Evolutionary conservation across 2,329 filamentous ascomycete genomes (phyloP).

Genomic region (Botrytis deweyae): DNA sequence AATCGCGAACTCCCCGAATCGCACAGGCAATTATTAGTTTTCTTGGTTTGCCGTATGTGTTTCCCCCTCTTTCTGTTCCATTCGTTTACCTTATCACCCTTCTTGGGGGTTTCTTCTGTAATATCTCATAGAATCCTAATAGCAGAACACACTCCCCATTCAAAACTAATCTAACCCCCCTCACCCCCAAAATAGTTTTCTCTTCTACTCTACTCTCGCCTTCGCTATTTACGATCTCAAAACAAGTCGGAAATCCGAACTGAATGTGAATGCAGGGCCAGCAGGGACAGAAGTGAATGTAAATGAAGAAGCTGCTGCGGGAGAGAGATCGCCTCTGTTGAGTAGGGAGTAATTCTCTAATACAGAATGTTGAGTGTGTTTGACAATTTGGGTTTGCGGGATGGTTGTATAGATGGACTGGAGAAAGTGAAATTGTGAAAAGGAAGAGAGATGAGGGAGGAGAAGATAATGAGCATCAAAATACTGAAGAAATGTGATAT

Average conservation of each 20-base stretch:
- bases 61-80: background rate
- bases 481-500: background rate
- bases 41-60: background rate
- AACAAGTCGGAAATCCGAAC: background rate
- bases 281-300: background rate
- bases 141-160: background rate
- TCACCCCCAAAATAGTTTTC: background rate
- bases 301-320: background rate
- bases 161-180: background rate
- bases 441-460: background rate
- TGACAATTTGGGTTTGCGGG: background rate
- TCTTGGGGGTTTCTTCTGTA: background rate
- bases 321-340: background rate
- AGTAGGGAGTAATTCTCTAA: background rate
- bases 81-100: rapidly evolving
- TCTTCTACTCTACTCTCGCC: background rate
- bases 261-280: background rate
- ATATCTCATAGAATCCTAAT: background rate
- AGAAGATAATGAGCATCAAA: background rate
- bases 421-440: background rate
- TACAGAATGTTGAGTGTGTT: background rate
- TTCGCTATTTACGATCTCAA: background rate
- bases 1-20: background rate
- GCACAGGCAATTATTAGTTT: background rate
- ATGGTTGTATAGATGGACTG: background rate